Evolutionary conservation across 2,329 filamentous ascomycete species (phyloP).

Genomic region (Nakataea oryzae): DNA sequence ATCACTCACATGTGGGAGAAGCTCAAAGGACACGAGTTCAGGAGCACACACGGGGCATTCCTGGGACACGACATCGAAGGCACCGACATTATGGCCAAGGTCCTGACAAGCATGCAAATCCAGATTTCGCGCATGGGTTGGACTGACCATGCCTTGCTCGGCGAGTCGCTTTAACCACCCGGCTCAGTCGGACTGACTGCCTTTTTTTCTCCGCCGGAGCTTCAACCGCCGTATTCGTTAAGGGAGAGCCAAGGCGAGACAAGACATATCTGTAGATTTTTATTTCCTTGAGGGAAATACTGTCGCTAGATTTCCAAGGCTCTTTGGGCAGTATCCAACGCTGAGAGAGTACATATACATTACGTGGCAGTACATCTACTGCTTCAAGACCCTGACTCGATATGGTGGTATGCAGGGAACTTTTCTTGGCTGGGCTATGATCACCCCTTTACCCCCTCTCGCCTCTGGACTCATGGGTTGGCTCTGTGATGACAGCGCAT

Average conservation of each 20-base stretch:
- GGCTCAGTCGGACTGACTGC: not conserved
- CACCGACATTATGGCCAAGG: slow-evolving; percentile 46
- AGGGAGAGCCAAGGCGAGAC: not conserved
- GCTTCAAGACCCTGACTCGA: not conserved
- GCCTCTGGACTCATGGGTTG: not conserved
- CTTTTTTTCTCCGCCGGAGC: not conserved
- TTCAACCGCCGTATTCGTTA: not conserved
- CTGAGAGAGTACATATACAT: not conserved
- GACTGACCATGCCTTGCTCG: slow-evolving; percentile 20
- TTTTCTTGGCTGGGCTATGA: not conserved
- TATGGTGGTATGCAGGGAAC: not conserved
- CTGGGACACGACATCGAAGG: slow-evolving; percentile 49
- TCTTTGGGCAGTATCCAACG: not conserved
- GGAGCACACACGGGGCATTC: slow-evolving; percentile 59
- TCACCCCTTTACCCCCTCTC: no score
- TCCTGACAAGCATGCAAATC: slow-evolving; percentile 69
- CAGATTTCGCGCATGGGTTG: slow-evolving; percentile 47
- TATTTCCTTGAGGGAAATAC: no score
- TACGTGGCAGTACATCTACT: not conserved
- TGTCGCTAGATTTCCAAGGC: not conserved
- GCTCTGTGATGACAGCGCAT: not conserved
- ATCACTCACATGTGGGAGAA: slow-evolving; percentile 62
- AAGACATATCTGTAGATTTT: not conserved
- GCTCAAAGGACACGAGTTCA: slow-evolving; percentile 50
- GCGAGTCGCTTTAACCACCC: not conserved